phyloP scores from a whole-genome alignment of 768 basidiomycete genomes.

The Agaricus bisporus region DNA sequence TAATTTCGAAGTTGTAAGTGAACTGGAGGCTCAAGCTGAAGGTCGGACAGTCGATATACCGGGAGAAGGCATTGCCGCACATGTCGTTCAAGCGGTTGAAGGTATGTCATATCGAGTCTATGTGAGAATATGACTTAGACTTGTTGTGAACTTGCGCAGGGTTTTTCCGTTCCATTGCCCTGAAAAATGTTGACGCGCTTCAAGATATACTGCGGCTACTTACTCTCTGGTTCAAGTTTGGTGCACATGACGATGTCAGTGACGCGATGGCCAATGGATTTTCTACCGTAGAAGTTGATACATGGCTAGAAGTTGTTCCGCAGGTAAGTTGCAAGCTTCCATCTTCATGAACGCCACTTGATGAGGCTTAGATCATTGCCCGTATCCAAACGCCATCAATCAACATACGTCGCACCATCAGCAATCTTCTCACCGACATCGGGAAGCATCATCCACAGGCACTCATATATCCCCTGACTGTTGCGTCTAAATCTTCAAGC shows the following conservation, averaged over 20 bases:
- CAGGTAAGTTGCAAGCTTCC: conserved; percentile 58
- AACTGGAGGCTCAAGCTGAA: conserved; percentile 65
- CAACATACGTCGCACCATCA: conserved; percentile 85
- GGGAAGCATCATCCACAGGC: conserved; percentile 98
- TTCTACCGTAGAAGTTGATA: conserved; percentile 87
- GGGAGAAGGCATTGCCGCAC: conserved; percentile 60
- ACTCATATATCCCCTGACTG: conserved; percentile 90
- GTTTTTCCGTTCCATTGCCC: conserved; percentile 92
- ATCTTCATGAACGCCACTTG: not conserved
- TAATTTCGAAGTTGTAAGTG: conserved; percentile 88
- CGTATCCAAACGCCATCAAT: conserved; percentile 92
- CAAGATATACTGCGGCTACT: conserved; percentile 92
- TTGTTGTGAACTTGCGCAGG: conserved; percentile 47
- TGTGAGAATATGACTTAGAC: conserved; percentile 1
- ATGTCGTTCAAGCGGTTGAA: conserved; percentile 91
- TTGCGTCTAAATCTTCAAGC: conserved; percentile 95
- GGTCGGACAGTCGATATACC: conserved; percentile 51
- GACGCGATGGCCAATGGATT: conserved; percentile 86
- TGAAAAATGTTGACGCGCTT: conserved; percentile 84
- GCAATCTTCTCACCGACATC: conserved; percentile 82
- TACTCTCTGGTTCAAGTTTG: conserved; percentile 98
- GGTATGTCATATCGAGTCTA: conserved; percentile 28
- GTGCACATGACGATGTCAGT: conserved; percentile 83
- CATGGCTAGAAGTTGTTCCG: conserved; percentile 98
- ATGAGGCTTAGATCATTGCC: conserved; percentile 75